Base-by-base conservation (phyloP, 108 stramenopile genomes). In the Mediolabrus comicus region DNA sequence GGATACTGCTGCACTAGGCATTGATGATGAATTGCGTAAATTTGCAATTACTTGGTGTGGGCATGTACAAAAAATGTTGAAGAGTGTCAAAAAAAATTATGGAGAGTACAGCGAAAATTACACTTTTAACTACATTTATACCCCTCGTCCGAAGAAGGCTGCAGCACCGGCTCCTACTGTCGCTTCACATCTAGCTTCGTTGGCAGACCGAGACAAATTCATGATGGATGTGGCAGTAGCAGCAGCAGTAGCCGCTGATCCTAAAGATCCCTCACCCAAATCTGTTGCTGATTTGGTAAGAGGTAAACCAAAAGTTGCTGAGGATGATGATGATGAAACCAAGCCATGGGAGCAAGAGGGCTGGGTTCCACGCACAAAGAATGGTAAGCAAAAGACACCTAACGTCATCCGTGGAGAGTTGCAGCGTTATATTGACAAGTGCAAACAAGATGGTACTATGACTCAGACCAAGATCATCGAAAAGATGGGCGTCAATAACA, bases 301-400 rank as follows among this genome's bases (percentile, higher is more conserved):
- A 22, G 43, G 43, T 46, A 12, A 19, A 22, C 56, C 56, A 34
- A 34, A 57, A 16, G 56, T 31, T 29, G 41, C 38, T 10, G 67
- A 56, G 5, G 33, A 68, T 6, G 33, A 58, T 10, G 67, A 65
- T 25, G 59, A 80, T 8, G 67, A 62, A 24, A 8, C 31, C 27
- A 75, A 66, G 69, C 63, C 69, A 0, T 81, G 74, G 74, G 74
- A 81, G 52, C 3, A 19, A 32, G 53, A 75, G 3, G 69, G 62
- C 11, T 81, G 69, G 69, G 62, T 75, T 16, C 74, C 74, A 22
- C 7, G 34, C 2, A 54, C 27, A 6, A 63, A 63, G 22, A 35
- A 9, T 22, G 80, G 80, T 3, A 81, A 64, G 35, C 74, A 81
- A 58, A 69, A 65, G 62, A 71, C 55, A n/a, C 80, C 80, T 25